Evolutionary conservation across 2,329 filamentous ascomycete genomes (phyloP), one percentile per base, ranked within the genome.

Genomic region (Microcera coccophila): DNA sequence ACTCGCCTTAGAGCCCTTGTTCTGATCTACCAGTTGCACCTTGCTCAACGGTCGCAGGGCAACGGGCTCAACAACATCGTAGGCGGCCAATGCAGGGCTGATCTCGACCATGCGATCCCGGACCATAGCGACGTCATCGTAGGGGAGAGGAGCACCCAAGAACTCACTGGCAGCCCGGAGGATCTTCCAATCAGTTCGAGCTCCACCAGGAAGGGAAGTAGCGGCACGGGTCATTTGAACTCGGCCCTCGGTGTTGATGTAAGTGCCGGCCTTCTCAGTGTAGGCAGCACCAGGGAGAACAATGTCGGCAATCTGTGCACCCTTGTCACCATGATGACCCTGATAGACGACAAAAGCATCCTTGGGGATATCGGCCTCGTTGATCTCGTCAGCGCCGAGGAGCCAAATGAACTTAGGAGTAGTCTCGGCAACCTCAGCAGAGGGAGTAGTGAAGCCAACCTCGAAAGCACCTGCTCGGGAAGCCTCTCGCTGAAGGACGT

Each of bases 131-230:
- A 98, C 79, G 62, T 97, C 90, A 59, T 98, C 91, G 62, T 97
- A 98, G 17, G 90, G 87, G 40, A 98, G 79, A 53, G 90, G 85
- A 20, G 76, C 82, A 47, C 87, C 88, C 14, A 98, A 77, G 72
- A 95, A 96, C 70, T 97, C 93, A 62, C 87, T 93, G 43, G 79
- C 82, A 15, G 93, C 93, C 52, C 93, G 88, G 57, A 98, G 83
- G 61, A 98, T 97, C 81, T 97, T 98, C 93, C 93, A 98, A 72
- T 98, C 93, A 51, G 93, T 91, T 62, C 93, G 82, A 43, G 91
- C 82, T 40, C 90, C 93, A 47, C 93, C 93, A 18, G 90, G 88
- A 53, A 95, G 76, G 35, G 86, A 87, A 28, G 90, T 94, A 21
- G 93, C 93, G 36, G 88, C 85, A 53, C 93, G 87, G 41, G 87